Base-by-base conservation (phyloP, 495 filamentous ascomycete species). In the Aspergillus avenaceus region DNA sequence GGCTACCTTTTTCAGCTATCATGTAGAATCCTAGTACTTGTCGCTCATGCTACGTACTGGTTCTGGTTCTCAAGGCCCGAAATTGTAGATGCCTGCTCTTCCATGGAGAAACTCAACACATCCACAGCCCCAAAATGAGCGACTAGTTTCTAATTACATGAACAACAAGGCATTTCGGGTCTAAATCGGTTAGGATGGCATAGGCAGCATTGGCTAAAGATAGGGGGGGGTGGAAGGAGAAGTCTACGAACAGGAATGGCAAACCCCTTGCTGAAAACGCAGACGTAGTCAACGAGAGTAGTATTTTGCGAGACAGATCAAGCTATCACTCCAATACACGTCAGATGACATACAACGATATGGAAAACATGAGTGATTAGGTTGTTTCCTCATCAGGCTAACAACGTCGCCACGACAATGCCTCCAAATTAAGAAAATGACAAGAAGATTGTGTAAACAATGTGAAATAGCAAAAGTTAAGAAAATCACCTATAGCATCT, bases 401-500 rank as follows among this genome's bases (percentile, higher is more conserved):
- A 45, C 41, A 50, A 29, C 52, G 53, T 47, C 24, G 41, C 27
- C 48, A 45, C 38, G 25, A 38, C 45, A 55, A 41, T 37, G 52
- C 49, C 59, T 49, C n/a, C 31, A 31, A 49, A 41, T n/a, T 19
- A 43, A 34, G 32, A 9, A 36, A 44, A 52, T 34, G 19, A 55
- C 21, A 46, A 13, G n/a, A 0, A 14, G 36, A 47, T 46, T 24
- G 41, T 28, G 14, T 46, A 29, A 37, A 31, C 26, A 40, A 51
- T 27, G 18, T 34, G 28, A 43, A 43, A 40, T 28, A 41, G 46
- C 36, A 46, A 49, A 41, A 49, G 19, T 21, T 45, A 26, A 34
- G 44, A 40, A 31, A 47, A 47, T 29, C 19, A 51, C 50, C 29
- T 40, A 53, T 44, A 34, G 48, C 32, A 59, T 54, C 34, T 31